These are phyloP conservation scores for Rhodotorula sp. DNA, from an alignment of 1,284 basidiomycete genomes.

Conservation along the genomic window DNA sequence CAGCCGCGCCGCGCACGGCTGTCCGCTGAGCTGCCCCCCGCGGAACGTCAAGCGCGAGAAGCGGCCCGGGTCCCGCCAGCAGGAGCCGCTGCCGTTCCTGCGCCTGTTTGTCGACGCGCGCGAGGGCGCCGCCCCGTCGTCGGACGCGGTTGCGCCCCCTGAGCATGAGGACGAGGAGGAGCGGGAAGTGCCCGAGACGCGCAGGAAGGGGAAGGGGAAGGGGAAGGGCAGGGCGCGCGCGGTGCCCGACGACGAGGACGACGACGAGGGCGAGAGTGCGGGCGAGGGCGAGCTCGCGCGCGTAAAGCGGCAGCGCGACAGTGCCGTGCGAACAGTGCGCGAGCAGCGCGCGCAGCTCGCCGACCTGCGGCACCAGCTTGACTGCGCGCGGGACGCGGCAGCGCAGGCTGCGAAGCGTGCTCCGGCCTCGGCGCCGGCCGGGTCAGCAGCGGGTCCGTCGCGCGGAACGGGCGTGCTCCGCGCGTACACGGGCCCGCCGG, in stretches of 20 bases:
- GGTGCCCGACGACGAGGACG: neutral
- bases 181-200: neutral
- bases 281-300: neutral
- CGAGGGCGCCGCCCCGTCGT: neutral
- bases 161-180: neutral
- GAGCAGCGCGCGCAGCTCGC: neutral
- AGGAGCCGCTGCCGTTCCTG: slow-evolving; percentile 1
- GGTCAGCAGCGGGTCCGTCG: too few species aligned
- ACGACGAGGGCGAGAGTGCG: neutral
- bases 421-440: too few species aligned
- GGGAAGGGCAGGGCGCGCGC: slow-evolving; percentile 3
- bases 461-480: too few species aligned
- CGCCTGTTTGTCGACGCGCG: neutral
- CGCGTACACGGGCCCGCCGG: too few species aligned
- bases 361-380: too few species aligned
- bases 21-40: neutral
- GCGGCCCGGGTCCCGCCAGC: neutral
- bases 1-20: neutral
- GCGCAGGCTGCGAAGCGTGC: too few species aligned
- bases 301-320: neutral
- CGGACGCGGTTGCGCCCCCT: neutral
- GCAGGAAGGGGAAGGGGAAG: neutral
- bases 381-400: too few species aligned
- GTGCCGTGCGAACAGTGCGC: slow-evolving; percentile 1
- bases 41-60: slow-evolving; percentile 5